These are phyloP conservation scores for Trametes coccinea DNA, from an alignment of 768 basidiomycete species.

Conservation along the genomic window DNA sequence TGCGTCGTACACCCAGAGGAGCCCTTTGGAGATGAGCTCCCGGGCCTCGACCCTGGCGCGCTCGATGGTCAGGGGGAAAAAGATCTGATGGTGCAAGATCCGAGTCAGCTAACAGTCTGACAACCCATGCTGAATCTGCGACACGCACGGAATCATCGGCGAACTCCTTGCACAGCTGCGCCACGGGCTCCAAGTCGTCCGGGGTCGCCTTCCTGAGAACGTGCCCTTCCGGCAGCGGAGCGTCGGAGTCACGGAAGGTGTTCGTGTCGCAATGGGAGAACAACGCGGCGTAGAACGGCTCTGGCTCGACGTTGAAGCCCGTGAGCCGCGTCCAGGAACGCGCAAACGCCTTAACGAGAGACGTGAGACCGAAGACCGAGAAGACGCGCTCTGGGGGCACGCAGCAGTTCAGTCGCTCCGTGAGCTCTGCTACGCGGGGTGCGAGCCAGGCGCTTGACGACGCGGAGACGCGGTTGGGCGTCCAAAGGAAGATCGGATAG, in stretches of 20 bases:
- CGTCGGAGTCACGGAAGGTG: slow-evolving; percentile 35
- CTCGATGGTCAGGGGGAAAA: slow-evolving; percentile 44
- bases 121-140: background rate
- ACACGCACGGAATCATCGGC: slow-evolving; percentile 50
- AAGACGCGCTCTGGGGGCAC: slow-evolving; percentile 49
- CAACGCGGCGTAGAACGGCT: slow-evolving; percentile 53
- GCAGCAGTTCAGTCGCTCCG: slow-evolving; percentile 38
- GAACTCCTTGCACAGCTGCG: slow-evolving; percentile 51
- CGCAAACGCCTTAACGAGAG: slow-evolving; percentile 45
- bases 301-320: slow-evolving; percentile 37
- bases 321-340: slow-evolving; percentile 46
- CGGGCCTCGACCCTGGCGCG: slow-evolving; percentile 45
- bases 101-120: slow-evolving; percentile 5
- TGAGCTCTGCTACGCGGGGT: slow-evolving; percentile 39
- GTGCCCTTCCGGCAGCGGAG: slow-evolving; percentile 36
- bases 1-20: slow-evolving; percentile 54
- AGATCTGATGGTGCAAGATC: slow-evolving; percentile 35
- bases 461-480: slow-evolving; percentile 32
- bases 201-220: slow-evolving; percentile 39
- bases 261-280: slow-evolving; percentile 45
- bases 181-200: slow-evolving; percentile 42
- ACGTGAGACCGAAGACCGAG: slow-evolving; percentile 49
- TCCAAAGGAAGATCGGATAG: slow-evolving; percentile 56
- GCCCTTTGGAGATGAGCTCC: slow-evolving; percentile 48
- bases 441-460: slow-evolving; percentile 35